Evolutionary conservation across 208 protist species (phyloP).

Genomic region (Wallacemonas sp.): DNA sequence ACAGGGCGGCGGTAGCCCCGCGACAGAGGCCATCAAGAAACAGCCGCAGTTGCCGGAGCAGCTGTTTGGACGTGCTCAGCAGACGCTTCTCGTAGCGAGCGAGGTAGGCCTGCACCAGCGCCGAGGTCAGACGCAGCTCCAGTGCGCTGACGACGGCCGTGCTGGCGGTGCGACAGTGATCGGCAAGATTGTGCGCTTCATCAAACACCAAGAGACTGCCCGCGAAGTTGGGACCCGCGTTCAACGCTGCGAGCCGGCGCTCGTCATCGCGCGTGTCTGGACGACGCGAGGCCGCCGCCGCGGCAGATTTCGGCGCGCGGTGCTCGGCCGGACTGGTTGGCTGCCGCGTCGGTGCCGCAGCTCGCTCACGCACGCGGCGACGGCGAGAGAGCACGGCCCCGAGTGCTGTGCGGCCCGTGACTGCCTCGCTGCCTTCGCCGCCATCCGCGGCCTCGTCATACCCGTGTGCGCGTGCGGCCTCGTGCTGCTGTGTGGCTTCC

Average conservation of each 20-base stretch:
- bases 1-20: not conserved
- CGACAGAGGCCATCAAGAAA: conserved; percentile 55
- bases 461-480: not conserved
- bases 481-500: conserved; percentile 33
- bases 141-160: conserved; percentile 37
- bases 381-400: conserved; percentile 32
- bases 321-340: too few species aligned
- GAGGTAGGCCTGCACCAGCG: conserved; percentile 69
- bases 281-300: too few species aligned
- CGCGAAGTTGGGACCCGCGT: conserved; percentile 57
- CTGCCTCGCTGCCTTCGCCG: not conserved
- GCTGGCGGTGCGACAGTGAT: conserved; percentile 90
- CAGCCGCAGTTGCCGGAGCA: conserved; percentile 77
- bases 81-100: conserved; percentile 76
- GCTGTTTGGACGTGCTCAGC: conserved; percentile 86
- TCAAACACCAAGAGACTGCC: conserved; percentile 93
- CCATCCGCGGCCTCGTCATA: not conserved
- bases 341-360: too few species aligned
- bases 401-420: conserved; percentile 10
- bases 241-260: conserved; percentile 27
- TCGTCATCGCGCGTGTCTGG: conserved; percentile 14
- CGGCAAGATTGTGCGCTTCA: conserved; percentile 96
- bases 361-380: not conserved
- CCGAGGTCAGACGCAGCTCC: conserved; percentile 45
- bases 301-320: too few species aligned